These are phyloP conservation scores for Aegilops sharonensis DNA, from an alignment of 176 grass and related monocot genomes.

Conservation along the genomic window DNA sequence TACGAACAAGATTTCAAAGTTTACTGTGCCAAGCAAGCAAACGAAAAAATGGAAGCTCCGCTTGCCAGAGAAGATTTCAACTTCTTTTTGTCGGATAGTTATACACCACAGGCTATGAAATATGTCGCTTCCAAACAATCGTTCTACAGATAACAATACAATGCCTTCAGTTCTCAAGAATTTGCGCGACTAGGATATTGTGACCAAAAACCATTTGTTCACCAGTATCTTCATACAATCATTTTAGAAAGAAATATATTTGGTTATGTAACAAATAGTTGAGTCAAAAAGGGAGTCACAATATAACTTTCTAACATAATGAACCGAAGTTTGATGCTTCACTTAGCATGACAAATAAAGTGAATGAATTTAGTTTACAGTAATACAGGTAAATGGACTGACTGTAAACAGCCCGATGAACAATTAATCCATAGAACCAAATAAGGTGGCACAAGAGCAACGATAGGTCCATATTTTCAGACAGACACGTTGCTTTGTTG, in stretches of 20 bases:
- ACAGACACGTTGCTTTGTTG: slow-evolving; percentile 1
- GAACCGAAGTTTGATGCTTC: neutral
- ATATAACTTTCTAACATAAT: neutral
- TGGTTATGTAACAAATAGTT: neutral
- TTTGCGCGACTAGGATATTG: neutral
- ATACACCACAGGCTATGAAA: neutral
- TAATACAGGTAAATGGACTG: slow-evolving; percentile 13
- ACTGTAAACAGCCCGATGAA: neutral
- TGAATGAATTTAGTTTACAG: neutral
- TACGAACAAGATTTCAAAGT: slow-evolving; percentile 5
- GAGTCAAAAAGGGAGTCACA: neutral
- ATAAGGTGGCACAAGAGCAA: neutral
- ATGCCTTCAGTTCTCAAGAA: neutral
- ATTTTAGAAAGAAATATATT: slow-evolving; percentile 20
- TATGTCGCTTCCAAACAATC: neutral
- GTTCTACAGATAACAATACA: neutral
- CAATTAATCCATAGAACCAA: neutral
- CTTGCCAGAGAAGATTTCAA: neutral
- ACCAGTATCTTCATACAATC: neutral
- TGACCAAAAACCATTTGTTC: neutral
- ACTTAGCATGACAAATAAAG: neutral
- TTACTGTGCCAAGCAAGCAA: neutral
- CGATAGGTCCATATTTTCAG: neutral
- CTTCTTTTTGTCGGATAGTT: neutral
- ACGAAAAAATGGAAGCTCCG: neutral